Conservation (phyloP, 2,329 filamentous ascomycete genomes). For the Penicillium hesseltinei region DNA sequence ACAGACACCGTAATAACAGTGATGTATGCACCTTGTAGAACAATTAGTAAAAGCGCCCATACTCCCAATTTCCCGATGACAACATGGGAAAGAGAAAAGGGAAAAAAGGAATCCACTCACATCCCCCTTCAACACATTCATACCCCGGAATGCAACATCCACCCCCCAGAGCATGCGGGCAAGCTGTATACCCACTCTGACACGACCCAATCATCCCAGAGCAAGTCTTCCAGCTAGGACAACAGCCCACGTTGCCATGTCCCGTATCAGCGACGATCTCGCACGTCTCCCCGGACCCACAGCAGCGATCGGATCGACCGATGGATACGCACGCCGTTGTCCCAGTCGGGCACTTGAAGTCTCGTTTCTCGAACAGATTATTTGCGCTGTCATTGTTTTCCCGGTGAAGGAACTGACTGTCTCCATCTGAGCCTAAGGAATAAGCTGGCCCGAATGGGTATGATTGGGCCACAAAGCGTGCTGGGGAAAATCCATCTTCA, state of each 20-base stretch:
- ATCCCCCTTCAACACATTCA: constrained; percentile 56
- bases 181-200: constrained; percentile 53
- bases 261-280: constrained; percentile 54
- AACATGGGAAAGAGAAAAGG: not conserved
- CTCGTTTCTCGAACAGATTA: constrained; percentile 30
- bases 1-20: constrained; percentile 38
- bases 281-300: constrained; percentile 53
- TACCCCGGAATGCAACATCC: constrained; percentile 64
- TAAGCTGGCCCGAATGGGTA: constrained; percentile 11
- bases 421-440: not conserved
- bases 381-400: not conserved
- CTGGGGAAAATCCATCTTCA: not conserved
- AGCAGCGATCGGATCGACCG: constrained; percentile 59
- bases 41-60: not conserved
- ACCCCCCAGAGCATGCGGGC: constrained; percentile 54
- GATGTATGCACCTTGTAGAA: constrained; percentile 31
- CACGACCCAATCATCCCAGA: constrained; percentile 53
- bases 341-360: constrained; percentile 58
- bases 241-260: constrained; percentile 60
- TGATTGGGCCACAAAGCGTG: constrained; percentile 14
- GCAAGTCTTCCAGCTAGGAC: constrained; percentile 54
- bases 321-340: constrained; percentile 56
- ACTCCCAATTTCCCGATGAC: not conserved
- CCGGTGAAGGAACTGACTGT: too few relatives aligned
- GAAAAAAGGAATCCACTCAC: constrained; percentile 36